Base-by-base conservation (phyloP, 1,284 basidiomycete genomes). In the Cutaneotrichosporon daszewskae region DNA sequence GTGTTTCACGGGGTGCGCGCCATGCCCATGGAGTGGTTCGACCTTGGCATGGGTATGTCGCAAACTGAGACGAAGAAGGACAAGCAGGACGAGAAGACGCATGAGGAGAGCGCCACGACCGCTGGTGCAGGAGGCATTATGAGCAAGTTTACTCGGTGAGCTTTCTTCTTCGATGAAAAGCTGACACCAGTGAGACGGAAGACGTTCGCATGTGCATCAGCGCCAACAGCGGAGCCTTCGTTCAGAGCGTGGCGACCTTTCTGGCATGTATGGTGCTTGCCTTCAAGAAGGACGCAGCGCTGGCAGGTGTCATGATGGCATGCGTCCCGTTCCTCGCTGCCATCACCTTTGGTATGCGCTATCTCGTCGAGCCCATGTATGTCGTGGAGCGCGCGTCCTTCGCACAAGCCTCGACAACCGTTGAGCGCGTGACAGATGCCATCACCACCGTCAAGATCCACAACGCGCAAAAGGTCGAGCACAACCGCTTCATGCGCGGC, bases 371-470 rank as follows among this genome's bases (percentile, higher is more conserved):
- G n/a, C n/a, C n/a, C n/a, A n/a, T n/a, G n/a, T n/a, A n/a, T n/a
- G n/a, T n/a, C n/a, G n/a, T n/a, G n/a, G n/a, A n/a, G n/a, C 80
- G 86, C 33, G 66, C 75, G 0, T 77, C 81, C 8, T 80, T 84
- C 4, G 81, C 84, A 11, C 74, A 76, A 7, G 84, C 87, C 0
- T 83, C 87, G 0, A 83, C 86, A 4, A 77, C 85, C 43, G 76
- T 92, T 50, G 85, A 94, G 53, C 83, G 87, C 18, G 81, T 85
- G 1, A 75, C 86, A 4, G 71, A 79, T 10, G 80, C 85, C 32
- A 91, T 98, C 57, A 73, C 86, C 3, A 96, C 92, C 0, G 87
- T 98, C 69, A 98, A 98, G 68, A 88, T 87, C 0, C 95, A 94
- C 77, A 97, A 95, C 68, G 90, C 90, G 2, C 75, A 84, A 47